phyloP scores from a whole-genome alignment of 2,329 filamentous ascomycete genomes.

The Colletotrichum theobromicola region DNA sequence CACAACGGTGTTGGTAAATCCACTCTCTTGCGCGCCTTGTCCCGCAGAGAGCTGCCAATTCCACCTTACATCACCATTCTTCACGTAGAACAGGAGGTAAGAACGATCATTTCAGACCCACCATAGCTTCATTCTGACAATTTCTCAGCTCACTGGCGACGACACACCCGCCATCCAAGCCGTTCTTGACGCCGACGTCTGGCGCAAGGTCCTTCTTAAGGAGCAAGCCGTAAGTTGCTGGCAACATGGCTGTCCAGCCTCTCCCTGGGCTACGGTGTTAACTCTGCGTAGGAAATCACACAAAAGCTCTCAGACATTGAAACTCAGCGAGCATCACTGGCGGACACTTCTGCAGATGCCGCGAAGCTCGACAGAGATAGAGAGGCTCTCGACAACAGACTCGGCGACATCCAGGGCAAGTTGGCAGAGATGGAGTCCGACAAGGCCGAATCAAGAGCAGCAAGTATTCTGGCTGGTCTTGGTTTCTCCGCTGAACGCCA shows the following conservation, averaged over 20 bases:
- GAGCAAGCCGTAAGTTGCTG: conserved; percentile 79
- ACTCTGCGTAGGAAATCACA: conserved; percentile 71
- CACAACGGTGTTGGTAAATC: conserved; percentile 99
- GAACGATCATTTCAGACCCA: conserved; percentile 11
- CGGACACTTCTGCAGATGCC: conserved; percentile 91
- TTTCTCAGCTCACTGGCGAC: conserved; percentile 80
- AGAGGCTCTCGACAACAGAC: conserved; percentile 87
- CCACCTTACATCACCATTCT: conserved; percentile 98
- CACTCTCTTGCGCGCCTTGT: conserved; percentile 90
- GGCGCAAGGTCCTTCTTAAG: conserved; percentile 91
- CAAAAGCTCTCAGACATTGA: conserved; percentile 80
- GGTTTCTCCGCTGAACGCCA: conserved; percentile 95
- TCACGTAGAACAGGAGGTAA: conserved; percentile 95
- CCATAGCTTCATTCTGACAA: not conserved
- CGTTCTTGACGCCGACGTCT: conserved; percentile 96
- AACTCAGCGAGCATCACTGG: conserved; percentile 75
- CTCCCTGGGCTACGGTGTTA: conserved; percentile 24
- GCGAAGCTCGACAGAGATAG: conserved; percentile 83
- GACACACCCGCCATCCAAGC: conserved; percentile 95
- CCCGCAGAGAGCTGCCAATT: conserved; percentile 90
- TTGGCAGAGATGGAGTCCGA: conserved; percentile 98
- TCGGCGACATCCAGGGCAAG: conserved; percentile 90
- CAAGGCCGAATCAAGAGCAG: conserved; percentile 93
- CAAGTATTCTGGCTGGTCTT: conserved; percentile 94
- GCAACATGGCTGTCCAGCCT: not conserved